phyloP scores from a whole-genome alignment of 129 eudicot genomes.

The Flaveria brownii region DNA sequence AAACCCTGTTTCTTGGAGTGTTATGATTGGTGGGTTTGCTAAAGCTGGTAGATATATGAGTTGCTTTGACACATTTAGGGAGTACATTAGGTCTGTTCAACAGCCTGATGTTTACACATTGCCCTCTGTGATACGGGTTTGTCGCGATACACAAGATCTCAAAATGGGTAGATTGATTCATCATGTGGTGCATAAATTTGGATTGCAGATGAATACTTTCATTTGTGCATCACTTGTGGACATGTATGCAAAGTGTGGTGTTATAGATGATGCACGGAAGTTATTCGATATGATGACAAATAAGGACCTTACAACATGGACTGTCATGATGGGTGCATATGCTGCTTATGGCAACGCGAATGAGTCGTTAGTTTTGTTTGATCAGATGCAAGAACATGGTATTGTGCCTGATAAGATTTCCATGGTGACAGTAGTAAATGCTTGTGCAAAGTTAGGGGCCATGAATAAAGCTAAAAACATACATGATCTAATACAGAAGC shows the following conservation, averaged over 20 bases:
- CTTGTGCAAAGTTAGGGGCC: conserved; percentile 67
- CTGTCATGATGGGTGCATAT: conserved; percentile 65
- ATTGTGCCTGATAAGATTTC: conserved; percentile 53
- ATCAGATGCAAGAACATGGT: conserved; percentile 51
- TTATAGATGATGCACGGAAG: conserved; percentile 50
- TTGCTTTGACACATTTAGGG: conserved; percentile 58
- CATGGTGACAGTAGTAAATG: conserved; percentile 57
- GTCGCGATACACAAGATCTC: conserved; percentile 48
- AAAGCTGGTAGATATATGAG: conserved; percentile 44
- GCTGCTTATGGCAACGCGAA: conserved; percentile 52
- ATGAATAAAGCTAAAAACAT: conserved; percentile 51
- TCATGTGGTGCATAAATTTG: conserved; percentile 45
- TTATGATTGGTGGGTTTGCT: conserved; percentile 72
- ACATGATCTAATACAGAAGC: conserved; percentile 41
- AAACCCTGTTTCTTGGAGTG: conserved; percentile 70
- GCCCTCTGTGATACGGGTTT: conserved; percentile 54
- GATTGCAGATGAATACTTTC: conserved; percentile 35
- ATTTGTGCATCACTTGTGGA: conserved; percentile 61
- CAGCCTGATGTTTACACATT: conserved; percentile 54
- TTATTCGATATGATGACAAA: conserved; percentile 53
- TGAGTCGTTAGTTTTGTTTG: conserved; percentile 60
- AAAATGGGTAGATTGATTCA: conserved; percentile 63
- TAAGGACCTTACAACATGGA: conserved; percentile 68
- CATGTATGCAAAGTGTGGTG: conserved; percentile 71
- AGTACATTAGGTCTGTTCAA: conserved; percentile 50